These are phyloP conservation scores for Aspergillus saccharolyticus DNA, from an alignment of 495 filamentous ascomycete genomes.

Conservation along the genomic window DNA sequence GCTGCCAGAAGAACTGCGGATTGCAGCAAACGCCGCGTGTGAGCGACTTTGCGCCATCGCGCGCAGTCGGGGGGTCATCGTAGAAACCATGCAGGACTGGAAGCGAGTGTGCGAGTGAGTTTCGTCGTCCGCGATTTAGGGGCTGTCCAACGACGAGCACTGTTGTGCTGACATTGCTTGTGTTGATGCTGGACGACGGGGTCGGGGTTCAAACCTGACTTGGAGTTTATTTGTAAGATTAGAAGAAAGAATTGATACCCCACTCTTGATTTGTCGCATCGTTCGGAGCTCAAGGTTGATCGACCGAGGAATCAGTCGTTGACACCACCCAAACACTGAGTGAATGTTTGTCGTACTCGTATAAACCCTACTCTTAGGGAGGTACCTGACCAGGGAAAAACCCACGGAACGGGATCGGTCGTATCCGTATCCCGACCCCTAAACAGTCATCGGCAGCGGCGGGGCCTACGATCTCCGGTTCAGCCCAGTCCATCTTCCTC, in stretches of 20 bases:
- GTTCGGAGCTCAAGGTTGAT: neutral
- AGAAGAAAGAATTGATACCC: neutral
- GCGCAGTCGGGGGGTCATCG: neutral
- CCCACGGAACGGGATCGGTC: neutral
- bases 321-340: too few species aligned
- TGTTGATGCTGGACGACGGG: neutral
- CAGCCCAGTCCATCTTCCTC: neutral
- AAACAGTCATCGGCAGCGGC: neutral
- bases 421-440: slow-evolving; percentile 4
- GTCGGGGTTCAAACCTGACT: too few species aligned
- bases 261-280: neutral
- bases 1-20: neutral
- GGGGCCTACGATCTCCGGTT: neutral
- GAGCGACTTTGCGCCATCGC: neutral
- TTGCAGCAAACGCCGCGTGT: neutral
- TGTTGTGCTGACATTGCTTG: neutral
- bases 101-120: neutral
- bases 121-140: neutral
- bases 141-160: neutral
- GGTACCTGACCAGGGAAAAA: neutral
- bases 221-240: neutral
- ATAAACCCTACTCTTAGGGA: neutral
- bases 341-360: neutral
- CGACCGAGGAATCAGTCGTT: neutral
- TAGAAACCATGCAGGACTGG: neutral